Percentiles rank a stretch among this genome's conserved stretches.
Conservation (phyloP, 441 rosid genomes). For the Pelargonium citronellum region DNA sequence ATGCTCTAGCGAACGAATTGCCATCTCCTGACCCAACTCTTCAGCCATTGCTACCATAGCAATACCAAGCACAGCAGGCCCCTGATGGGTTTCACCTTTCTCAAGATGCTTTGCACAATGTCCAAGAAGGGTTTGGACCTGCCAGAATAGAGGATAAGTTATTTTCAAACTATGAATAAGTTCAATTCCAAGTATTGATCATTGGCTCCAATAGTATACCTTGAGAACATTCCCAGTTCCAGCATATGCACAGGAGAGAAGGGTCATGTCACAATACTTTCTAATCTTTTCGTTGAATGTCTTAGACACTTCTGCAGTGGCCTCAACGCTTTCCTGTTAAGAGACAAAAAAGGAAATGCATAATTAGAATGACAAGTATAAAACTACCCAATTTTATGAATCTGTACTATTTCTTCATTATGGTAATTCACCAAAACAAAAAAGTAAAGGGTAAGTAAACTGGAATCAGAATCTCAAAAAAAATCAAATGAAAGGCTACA, state of each 20-base stretch:
- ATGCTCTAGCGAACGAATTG: slow-evolving; percentile 82
- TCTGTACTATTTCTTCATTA: too few relatives aligned
- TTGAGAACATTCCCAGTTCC: slow-evolving; percentile 95
- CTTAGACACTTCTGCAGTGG: slow-evolving; percentile 81
- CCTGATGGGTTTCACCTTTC: slow-evolving; percentile 81
- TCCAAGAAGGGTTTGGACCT: slow-evolving; percentile 89
- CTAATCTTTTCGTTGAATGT: slow-evolving; percentile 79
- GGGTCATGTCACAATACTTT: slow-evolving; percentile 76
- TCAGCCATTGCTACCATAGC: slow-evolving; percentile 99
- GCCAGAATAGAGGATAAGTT: slow-evolving; percentile 1
- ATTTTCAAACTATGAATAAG: not conserved
- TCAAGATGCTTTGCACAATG: slow-evolving; percentile 82
- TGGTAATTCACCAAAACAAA: not conserved
- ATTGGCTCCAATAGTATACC: slow-evolving; percentile 37
- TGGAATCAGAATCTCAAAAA: not conserved
- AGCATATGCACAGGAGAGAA: slow-evolving; percentile 93
- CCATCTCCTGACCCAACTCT: slow-evolving; percentile 95
- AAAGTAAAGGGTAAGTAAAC: not conserved
- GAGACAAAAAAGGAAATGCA: slow-evolving; percentile 19
- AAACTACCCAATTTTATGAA: not conserved
- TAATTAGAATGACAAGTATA: slow-evolving; percentile 1
- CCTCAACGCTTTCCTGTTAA: slow-evolving; percentile 77
- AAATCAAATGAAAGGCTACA: not conserved
- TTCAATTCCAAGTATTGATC: not conserved
- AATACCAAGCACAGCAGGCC: slow-evolving; percentile 91